A percentile compares a stretch with the other conserved stretches of the same genome.
These are phyloP conservation scores for Exophiala aquamarina DNA, from an alignment of 2,329 filamentous ascomycete species.

Conservation along the genomic window DNA sequence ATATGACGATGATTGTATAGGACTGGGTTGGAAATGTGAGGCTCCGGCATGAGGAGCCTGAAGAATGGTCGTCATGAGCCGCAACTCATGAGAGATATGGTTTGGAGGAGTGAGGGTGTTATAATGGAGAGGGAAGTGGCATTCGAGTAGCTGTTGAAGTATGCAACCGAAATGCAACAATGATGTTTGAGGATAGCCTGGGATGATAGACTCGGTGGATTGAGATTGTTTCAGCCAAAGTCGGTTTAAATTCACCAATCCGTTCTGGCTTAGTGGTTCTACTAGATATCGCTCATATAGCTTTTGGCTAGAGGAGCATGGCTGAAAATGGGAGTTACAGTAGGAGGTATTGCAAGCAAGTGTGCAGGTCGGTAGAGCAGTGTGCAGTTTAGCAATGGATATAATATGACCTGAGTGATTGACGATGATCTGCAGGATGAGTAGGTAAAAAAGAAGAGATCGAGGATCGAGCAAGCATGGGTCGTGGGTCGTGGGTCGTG, in stretches of 20 bases:
- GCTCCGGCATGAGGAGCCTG: conserved; percentile 33
- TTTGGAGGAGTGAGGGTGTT: conserved; percentile 1
- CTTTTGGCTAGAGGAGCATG: too few relatives aligned
- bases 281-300: too few relatives aligned
- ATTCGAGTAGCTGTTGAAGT: not conserved
- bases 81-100: conserved; percentile 11
- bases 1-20: conserved; percentile 30
- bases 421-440: conserved; percentile 13
- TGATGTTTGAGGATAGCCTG: conserved; percentile 1
- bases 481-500: not conserved
- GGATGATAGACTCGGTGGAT: not conserved
- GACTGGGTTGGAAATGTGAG: conserved; percentile 35
- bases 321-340: too few relatives aligned
- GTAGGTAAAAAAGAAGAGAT: conserved; percentile 3
- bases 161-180: not conserved
- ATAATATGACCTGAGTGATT: not conserved
- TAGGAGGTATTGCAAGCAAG: too few relatives aligned
- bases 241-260: too few relatives aligned
- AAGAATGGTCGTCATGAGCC: conserved; percentile 38
- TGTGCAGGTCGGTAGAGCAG: too few relatives aligned
- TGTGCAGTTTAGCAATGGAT: too few relatives aligned
- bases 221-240: not conserved
- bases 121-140: conserved; percentile 1
- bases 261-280: not conserved
- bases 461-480: conserved; percentile 6